Evolutionary conservation across 352 stramenopile genomes (phyloP).

Genomic region (Phytophthora kernoviae): DNA sequence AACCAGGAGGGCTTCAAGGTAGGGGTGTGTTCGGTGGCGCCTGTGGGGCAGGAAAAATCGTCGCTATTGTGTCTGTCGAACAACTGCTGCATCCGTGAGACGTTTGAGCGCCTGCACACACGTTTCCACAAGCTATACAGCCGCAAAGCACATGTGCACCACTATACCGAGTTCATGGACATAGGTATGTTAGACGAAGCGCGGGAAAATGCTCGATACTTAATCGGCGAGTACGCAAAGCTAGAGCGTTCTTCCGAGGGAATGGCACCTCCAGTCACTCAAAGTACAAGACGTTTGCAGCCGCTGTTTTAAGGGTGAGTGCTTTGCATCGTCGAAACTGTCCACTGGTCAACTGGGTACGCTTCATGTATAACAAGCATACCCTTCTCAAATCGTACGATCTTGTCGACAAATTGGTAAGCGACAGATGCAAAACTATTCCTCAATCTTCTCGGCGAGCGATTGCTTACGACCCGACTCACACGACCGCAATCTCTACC

Average conservation of each 20-base stretch:
- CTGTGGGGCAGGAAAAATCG: conserved; percentile 56
- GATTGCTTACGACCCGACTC: background rate
- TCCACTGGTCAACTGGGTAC: background rate
- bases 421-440: background rate
- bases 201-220: conserved; percentile 58
- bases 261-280: conserved; percentile 10
- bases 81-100: conserved; percentile 88
- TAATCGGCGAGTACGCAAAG: conserved; percentile 71
- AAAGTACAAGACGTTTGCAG: conserved; percentile 37
- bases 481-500: background rate
- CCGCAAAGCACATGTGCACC: conserved; percentile 83
- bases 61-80: conserved; percentile 88
- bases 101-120: conserved; percentile 72
- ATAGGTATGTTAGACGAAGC: conserved; percentile 49
- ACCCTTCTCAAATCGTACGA: background rate
- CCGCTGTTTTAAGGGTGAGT: conserved; percentile 33
- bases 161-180: conserved; percentile 90
- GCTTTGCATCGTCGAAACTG: background rate
- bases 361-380: background rate
- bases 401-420: background rate
- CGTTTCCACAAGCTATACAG: conserved; percentile 86
- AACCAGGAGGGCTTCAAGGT: conserved; percentile 93
- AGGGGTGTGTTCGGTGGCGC: conserved; percentile 69
- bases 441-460: background rate
- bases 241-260: conserved; percentile 46